Evolutionary conservation across 192 early-diverging fungal genomes (phyloP).

Genomic region (Mycoemilia scoparia): DNA sequence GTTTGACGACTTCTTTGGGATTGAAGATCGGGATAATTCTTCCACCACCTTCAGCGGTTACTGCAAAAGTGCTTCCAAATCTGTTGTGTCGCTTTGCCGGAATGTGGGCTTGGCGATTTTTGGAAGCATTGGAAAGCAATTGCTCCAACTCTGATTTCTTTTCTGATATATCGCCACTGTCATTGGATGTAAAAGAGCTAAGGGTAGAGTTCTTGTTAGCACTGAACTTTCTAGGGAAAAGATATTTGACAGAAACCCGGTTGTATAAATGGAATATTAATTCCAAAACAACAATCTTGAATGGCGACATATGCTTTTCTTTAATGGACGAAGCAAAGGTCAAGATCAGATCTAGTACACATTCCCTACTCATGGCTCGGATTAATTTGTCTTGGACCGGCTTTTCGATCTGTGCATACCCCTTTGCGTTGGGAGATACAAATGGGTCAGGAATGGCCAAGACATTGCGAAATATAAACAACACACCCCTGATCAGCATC

Average conservation of each 20-base stretch:
- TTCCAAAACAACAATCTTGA: constrained; percentile 19
- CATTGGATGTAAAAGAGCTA: not conserved
- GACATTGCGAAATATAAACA: constrained; percentile 64
- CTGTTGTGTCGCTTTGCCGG: constrained; percentile 34
- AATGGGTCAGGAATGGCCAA: constrained; percentile 60
- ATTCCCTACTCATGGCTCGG: constrained; percentile 32
- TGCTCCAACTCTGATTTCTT: constrained; percentile 4
- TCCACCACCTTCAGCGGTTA: constrained; percentile 22
- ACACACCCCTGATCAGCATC: constrained; percentile 30
- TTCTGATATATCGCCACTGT: not conserved
- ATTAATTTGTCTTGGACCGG: constrained; percentile 50
- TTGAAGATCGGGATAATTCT: constrained; percentile 26
- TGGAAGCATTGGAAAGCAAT: constrained; percentile 9
- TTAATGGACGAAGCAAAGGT: constrained; percentile 45
- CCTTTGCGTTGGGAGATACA: constrained; percentile 31
- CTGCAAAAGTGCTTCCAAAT: constrained; percentile 48
- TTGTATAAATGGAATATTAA: constrained; percentile 26
- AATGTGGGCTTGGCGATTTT: not conserved
- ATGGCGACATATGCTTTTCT: constrained; percentile 30
- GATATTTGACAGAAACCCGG: constrained; percentile 15
- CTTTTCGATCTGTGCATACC: constrained; percentile 33
- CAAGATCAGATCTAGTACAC: constrained; percentile 48
- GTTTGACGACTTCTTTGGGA: constrained; percentile 13
- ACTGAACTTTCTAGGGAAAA: too few relatives aligned
- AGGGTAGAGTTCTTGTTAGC: constrained; percentile 1